Conservation (phyloP, 2,329 filamentous ascomycete genomes). For the Pleoardoris graminearum region DNA sequence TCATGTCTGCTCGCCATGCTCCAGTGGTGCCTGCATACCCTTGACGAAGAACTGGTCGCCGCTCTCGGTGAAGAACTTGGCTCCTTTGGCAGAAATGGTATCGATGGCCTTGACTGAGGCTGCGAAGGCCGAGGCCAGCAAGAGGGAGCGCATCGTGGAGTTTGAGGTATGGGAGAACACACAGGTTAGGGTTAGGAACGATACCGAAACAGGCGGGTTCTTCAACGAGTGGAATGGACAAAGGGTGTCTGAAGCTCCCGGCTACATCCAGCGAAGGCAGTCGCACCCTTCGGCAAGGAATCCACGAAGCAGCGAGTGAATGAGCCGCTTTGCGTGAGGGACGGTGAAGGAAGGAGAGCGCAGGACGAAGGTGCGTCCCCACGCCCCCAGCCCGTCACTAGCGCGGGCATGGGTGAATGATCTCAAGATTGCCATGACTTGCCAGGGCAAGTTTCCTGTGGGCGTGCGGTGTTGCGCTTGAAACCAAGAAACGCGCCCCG, state of each 20-base stretch:
- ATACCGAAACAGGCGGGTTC: not conserved
- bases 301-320: not conserved
- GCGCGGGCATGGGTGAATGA: slow-evolving; percentile 1
- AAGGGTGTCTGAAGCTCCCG: not conserved
- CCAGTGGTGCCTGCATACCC: slow-evolving; percentile 54
- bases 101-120: slow-evolving; percentile 53
- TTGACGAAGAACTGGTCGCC: slow-evolving; percentile 85
- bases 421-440: slow-evolving; percentile 5
- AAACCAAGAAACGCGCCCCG: slow-evolving; percentile 4
- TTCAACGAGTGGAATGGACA: not conserved
- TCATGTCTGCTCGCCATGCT: not conserved
- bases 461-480: not conserved
- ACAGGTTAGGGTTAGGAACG: too few relatives aligned
- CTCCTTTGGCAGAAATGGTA: slow-evolving; percentile 66
- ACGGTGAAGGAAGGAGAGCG: not conserved
- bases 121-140: slow-evolving; percentile 27
- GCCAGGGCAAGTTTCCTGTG: not conserved
- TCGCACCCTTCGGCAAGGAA: not conserved
- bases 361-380: not conserved
- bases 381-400: not conserved
- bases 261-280: not conserved
- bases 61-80: slow-evolving; percentile 83
- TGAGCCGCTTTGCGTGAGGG: not conserved
- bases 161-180: too few relatives aligned
- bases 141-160: slow-evolving; percentile 25